Evolutionary conservation across 2,329 filamentous ascomycete genomes (phyloP).

Genomic region (Alternaria brassicae): DNA sequence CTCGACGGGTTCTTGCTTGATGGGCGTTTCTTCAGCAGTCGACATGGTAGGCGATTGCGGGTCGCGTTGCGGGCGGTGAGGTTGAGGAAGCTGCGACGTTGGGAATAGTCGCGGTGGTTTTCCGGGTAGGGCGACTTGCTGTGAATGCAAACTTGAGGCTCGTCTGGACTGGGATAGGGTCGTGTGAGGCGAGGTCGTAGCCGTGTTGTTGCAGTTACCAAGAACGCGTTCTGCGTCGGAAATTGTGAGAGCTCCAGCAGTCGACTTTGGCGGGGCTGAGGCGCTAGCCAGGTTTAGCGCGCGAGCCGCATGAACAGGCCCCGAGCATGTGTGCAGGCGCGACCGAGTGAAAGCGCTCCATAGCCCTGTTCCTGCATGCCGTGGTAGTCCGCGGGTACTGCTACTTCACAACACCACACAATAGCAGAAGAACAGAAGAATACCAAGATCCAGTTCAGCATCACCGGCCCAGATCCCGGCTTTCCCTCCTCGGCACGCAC

Average conservation of each 20-base stretch:
- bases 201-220: not conserved
- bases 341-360: slow-evolving; percentile 19
- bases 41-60: slow-evolving; percentile 14
- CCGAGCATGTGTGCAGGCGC: slow-evolving; percentile 5
- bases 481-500: slow-evolving; percentile 35
- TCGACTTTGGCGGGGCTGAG: slow-evolving; percentile 29
- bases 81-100: not conserved
- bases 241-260: slow-evolving; percentile 33
- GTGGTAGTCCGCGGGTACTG: not conserved
- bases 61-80: slow-evolving; percentile 1
- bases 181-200: not conserved
- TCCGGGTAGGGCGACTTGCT: not conserved
- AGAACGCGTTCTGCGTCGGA: slow-evolving; percentile 11
- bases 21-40: slow-evolving; percentile 25
- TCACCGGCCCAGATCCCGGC: slow-evolving; percentile 30
- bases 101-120: not conserved
- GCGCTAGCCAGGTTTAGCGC: slow-evolving; percentile 37
- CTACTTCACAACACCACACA: not conserved
- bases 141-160: not conserved
- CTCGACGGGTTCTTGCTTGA: slow-evolving; percentile 17
- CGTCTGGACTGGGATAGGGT: not conserved
- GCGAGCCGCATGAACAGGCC: slow-evolving; percentile 31
- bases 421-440: not conserved
- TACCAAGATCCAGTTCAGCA: slow-evolving; percentile 4
- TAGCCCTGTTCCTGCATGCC: slow-evolving; percentile 6